Evolutionary conservation across 257 asterid species (phyloP).

Genomic region (Capsicum pubescens): DNA sequence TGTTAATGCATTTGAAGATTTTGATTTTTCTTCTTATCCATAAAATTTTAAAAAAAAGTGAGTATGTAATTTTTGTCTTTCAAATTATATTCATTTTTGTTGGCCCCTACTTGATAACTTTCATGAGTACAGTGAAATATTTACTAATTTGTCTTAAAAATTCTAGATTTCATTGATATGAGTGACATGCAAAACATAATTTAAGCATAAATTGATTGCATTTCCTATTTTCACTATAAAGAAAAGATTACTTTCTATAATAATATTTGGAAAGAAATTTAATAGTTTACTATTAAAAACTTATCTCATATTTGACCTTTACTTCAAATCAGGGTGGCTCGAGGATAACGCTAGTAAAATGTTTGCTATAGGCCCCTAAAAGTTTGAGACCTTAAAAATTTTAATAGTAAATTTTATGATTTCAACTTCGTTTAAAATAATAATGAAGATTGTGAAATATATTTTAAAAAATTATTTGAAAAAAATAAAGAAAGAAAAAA

Average conservation of each 20-base stretch:
- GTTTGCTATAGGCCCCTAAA: no score
- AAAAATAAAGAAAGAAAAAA: no score
- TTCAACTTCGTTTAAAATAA: no score
- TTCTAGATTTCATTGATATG: neutral
- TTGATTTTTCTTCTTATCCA: neutral
- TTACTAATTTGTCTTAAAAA: neutral
- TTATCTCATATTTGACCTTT: no score
- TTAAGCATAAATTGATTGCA: neutral
- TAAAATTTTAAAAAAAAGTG: neutral
- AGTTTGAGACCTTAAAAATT: no score
- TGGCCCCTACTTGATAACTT: neutral
- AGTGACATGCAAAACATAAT: neutral
- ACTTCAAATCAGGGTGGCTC: no score
- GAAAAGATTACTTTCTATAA: neutral
- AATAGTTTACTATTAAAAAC: neutral
- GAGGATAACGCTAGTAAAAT: no score
- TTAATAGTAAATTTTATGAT: no score
- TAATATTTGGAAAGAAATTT: neutral
- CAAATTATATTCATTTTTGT: neutral
- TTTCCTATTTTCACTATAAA: no score
- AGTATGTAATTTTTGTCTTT: neutral
- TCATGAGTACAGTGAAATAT: neutral
- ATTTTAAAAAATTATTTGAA: no score
- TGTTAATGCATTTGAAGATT: neutral
- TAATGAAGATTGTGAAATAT: no score